Percentiles rank a stretch among this genome's conserved stretches.
Evolutionary conservation across 768 basidiomycete genomes (phyloP).

Genomic region (Sarcodon sp.): DNA sequence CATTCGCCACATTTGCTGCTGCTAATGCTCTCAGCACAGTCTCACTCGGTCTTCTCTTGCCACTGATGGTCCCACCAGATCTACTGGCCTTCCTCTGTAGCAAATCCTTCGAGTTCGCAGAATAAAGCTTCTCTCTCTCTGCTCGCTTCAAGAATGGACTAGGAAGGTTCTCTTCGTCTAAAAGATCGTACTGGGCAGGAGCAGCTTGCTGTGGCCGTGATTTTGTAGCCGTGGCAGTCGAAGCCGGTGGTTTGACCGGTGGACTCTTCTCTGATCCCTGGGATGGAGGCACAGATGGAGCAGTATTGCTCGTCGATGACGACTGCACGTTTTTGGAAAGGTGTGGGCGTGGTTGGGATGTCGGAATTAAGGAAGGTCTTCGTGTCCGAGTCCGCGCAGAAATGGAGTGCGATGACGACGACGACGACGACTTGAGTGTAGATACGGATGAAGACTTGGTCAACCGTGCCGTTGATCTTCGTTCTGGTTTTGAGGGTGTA

Average conservation of each 20-base stretch:
- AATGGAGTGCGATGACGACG: not conserved
- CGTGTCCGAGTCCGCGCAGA: not conserved
- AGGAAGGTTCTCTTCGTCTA: slow-evolving; percentile 76
- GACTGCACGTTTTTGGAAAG: not conserved
- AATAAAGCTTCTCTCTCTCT: slow-evolving; percentile 22
- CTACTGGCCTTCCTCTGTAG: slow-evolving; percentile 5
- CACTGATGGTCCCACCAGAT: slow-evolving; percentile 8
- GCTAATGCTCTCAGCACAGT: slow-evolving; percentile 44
- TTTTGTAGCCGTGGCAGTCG: not conserved
- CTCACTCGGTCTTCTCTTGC: slow-evolving; percentile 31
- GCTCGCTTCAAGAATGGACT: slow-evolving; percentile 66
- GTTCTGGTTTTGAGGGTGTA: slow-evolving; percentile 24
- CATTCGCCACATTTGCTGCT: slow-evolving; percentile 32
- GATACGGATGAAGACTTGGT: not conserved
- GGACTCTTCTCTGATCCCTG: not conserved
- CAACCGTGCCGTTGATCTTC: not conserved
- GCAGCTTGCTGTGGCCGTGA: not conserved
- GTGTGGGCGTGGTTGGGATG: not conserved
- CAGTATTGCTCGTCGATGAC: not conserved
- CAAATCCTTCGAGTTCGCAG: slow-evolving; percentile 3
- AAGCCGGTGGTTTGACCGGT: not conserved
- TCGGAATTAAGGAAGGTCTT: not conserved
- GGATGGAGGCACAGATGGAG: not conserved
- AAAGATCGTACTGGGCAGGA: slow-evolving; percentile 47
- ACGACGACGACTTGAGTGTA: not conserved